phyloP scores from a whole-genome alignment of 2,329 filamentous ascomycete species.

The Penicillium sp. region DNA sequence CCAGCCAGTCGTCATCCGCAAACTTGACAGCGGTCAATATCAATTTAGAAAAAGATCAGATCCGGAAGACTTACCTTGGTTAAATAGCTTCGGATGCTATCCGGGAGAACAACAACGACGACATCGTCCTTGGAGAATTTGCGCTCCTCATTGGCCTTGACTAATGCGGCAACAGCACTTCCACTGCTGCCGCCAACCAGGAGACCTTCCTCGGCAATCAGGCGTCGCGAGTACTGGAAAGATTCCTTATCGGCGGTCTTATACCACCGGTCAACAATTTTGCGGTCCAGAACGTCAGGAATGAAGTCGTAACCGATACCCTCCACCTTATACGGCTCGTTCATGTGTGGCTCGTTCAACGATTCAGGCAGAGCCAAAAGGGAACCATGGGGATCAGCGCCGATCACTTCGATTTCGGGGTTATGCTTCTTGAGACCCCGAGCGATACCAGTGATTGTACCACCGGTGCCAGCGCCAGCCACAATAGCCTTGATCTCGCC shows the following conservation, averaged over 20 bases:
- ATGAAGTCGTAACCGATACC: slow-evolving; percentile 99
- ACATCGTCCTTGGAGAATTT: slow-evolving; percentile 78
- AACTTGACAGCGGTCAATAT: slow-evolving; percentile 54
- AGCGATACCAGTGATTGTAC: slow-evolving; percentile 88
- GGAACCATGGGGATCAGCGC: slow-evolving; percentile 88
- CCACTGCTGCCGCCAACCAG: slow-evolving; percentile 92
- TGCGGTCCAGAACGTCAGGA: slow-evolving; percentile 82
- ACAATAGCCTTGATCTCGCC: slow-evolving; percentile 81
- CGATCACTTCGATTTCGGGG: slow-evolving; percentile 78
- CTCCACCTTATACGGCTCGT: slow-evolving; percentile 94
- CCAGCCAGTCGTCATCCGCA: slow-evolving; percentile 97
- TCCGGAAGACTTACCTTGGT: slow-evolving; percentile 62
- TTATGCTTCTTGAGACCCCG: slow-evolving; percentile 86
- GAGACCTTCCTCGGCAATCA: slow-evolving; percentile 92
- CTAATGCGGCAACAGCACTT: slow-evolving; percentile 80
- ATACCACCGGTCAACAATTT: slow-evolving; percentile 88
- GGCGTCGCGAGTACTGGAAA: slow-evolving; percentile 81
- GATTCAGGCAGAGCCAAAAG: slow-evolving; percentile 78
- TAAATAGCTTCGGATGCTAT: slow-evolving; percentile 95
- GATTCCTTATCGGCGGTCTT: slow-evolving; percentile 94
- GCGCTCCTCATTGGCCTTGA: slow-evolving; percentile 73
- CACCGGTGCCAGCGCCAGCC: slow-evolving; percentile 90
- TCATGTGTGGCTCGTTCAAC: slow-evolving; percentile 76
- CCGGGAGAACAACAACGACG: slow-evolving; percentile 86
- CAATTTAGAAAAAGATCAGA: not conserved